A percentile compares a stretch with the other conserved stretches of the same genome.
Conservation (phyloP, 306 rosid species). For the Macrotyloma uniflorum region DNA sequence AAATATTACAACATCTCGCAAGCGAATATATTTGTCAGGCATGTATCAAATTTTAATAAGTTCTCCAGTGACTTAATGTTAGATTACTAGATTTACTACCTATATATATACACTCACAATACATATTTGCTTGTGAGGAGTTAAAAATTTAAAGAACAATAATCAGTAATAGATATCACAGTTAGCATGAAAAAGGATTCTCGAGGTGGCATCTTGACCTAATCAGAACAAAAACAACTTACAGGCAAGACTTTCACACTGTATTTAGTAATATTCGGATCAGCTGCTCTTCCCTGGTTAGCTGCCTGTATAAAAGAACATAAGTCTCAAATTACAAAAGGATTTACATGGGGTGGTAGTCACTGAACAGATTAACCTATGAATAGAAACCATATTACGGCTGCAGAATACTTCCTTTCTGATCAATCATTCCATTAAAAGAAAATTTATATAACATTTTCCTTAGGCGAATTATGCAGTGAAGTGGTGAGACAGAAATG, state of each 20-base stretch:
- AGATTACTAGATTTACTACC: neutral
- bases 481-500: neutral
- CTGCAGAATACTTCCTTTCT: neutral
- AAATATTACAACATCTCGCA: neutral
- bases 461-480: neutral
- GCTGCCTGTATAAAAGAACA: constrained; percentile 56
- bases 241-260: constrained; percentile 87
- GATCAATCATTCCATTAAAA: constrained; percentile 24
- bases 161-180: neutral
- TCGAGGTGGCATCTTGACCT: neutral
- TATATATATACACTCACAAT: neutral
- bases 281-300: constrained; percentile 70
- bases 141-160: neutral
- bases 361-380: constrained; percentile 13
- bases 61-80: no score
- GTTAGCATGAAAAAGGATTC: neutral
- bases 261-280: constrained; percentile 76
- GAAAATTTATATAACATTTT: neutral
- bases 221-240: constrained; percentile 42
- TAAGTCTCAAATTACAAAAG: constrained; percentile 21
- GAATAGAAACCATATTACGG: neutral
- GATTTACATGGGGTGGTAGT: constrained; percentile 11
- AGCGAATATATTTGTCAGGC: neutral
- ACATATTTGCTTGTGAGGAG: neutral
- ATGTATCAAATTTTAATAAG: neutral